A percentile compares a stretch with the other conserved stretches of the same genome.
These are phyloP conservation scores for Perkinsus chesapeaki DNA, from an alignment of 169 alveolate species.

Conservation along the genomic window DNA sequence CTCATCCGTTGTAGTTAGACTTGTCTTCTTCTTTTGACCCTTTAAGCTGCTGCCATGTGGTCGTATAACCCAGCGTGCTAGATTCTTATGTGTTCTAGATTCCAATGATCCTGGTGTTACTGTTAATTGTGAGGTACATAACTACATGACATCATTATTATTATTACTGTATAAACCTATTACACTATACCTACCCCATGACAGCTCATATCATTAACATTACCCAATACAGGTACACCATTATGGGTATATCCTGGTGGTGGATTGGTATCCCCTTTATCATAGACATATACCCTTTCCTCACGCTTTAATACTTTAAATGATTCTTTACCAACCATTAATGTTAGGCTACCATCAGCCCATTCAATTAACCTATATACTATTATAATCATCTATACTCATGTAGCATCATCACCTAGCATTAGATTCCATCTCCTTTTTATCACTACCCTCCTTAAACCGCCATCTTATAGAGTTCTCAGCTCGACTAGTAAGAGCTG, in stretches of 20 bases:
- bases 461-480: neutral
- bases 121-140: neutral
- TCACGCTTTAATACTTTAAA: neutral
- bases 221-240: neutral
- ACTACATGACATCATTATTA: neutral
- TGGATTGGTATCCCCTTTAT: neutral
- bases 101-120: neutral
- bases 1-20: neutral
- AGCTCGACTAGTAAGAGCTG: neutral
- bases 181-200: too few species aligned
- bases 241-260: neutral
- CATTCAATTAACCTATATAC: neutral
- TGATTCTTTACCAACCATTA: neutral
- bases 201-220: neutral
- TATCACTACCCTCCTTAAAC: neutral
- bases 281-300: neutral
- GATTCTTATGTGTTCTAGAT: neutral
- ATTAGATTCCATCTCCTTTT: neutral
- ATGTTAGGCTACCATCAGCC: neutral
- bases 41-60: neutral
- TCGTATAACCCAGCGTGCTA: neutral
- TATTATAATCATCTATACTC: neutral
- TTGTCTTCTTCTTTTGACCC: neutral
- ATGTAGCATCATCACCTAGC: neutral
- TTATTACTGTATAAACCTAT: neutral